Base-by-base conservation (phyloP, 345 rosid genomes). In the Syzygium grande region DNA sequence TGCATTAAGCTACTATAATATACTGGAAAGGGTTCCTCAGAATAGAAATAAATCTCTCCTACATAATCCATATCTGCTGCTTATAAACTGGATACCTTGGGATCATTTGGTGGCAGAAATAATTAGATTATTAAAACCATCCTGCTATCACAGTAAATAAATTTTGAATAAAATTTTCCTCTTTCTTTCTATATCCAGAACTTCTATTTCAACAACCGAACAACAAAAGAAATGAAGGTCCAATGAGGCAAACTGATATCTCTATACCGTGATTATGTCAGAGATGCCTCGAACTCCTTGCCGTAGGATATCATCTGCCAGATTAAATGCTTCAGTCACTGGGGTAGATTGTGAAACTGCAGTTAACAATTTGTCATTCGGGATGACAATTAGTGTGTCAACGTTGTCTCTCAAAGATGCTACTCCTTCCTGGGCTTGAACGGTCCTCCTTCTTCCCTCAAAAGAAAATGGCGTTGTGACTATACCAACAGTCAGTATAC, bases 201-300 rank as follows among this genome's bases (percentile, higher is more conserved):
- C 49, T 38, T 73, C 27, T 73, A 73, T 73, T 73, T 38, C 14
- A 73, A 38, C 49, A 38, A 73, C 41, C 49, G 19, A 73, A 73
- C 7, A 19, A 10, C 79, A 19, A 73, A 34, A 73, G 80, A 34
- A 73, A 38, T 73, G 80, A 25, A 38, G 80, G 80, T 19, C 27
- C 49, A 73, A 34, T 19, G 80, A 73, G 49, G 49, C 80, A 73
- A 85, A n/a, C 63, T 10, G 65, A 34, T 54, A 29, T n/a, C 52
- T 78, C 65, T 88, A 86, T 94, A 98, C 99, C 92, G 93, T 98
- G 85, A 98, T 98, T 85, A 98, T 98, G 89, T 98, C 99, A 49
- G 99, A 98, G 90, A 98, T 98, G 78, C 98, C 99, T 90, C 98
- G 98, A 88, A 98, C 99, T 86, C 99, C 99, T 90, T 98, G 99